A percentile compares a stretch with the other conserved stretches of the same genome.
These are phyloP conservation scores for Orobanche coerulescens DNA, from an alignment of 257 asterid genomes.

Conservation along the genomic window DNA sequence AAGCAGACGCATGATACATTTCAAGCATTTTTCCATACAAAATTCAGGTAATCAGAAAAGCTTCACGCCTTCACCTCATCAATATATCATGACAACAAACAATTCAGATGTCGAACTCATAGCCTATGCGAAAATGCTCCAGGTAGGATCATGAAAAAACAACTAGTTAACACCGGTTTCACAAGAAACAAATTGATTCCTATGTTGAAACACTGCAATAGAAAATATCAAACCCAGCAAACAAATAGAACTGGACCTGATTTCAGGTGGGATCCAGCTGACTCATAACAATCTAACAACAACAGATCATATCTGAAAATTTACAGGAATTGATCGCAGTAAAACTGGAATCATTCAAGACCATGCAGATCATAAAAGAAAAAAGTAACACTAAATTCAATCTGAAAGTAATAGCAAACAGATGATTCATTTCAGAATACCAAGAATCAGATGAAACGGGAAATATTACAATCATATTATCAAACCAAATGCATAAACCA, in stretches of 20 bases:
- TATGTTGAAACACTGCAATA: background rate
- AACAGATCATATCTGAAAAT: slow-evolving; percentile 15
- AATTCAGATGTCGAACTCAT: background rate
- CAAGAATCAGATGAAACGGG: slow-evolving; percentile 10
- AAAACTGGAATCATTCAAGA: background rate
- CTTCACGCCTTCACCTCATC: background rate
- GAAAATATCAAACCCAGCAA: slow-evolving; percentile 10
- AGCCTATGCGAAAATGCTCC: background rate
- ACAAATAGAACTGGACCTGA: background rate
- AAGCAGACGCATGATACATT: background rate
- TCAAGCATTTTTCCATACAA: background rate
- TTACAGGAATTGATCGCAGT: background rate
- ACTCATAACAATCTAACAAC: background rate
- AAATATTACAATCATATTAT: background rate
- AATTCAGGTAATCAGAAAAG: background rate
- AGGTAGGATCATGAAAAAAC: background rate
- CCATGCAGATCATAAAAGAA: slow-evolving; percentile 4
- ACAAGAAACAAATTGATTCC: background rate
- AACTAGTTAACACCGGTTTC: background rate
- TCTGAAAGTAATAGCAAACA: background rate
- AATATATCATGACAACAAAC: background rate
- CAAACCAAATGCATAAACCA: background rate
- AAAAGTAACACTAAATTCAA: slow-evolving; percentile 1
- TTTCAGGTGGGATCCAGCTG: slow-evolving; percentile 4
- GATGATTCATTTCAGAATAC: slow-evolving; percentile 13